Conservation (phyloP, 2,329 filamentous ascomycete species). For the Pseudopyricularia cyperi region DNA sequence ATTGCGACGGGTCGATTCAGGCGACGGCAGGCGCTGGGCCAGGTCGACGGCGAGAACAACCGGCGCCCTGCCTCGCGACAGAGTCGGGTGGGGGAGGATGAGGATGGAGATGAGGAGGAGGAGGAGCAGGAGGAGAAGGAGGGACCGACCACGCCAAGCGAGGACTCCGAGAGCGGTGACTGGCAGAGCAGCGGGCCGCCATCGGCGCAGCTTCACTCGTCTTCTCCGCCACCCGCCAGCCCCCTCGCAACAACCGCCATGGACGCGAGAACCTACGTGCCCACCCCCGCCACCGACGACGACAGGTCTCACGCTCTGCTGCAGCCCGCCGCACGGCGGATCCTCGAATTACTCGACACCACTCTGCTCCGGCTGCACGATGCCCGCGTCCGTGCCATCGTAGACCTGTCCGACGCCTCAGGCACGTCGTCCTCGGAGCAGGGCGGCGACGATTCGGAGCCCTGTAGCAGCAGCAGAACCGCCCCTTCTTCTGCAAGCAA, state of each 20-base stretch:
- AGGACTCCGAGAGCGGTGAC: slow-evolving; percentile 7
- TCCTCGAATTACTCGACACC: slow-evolving; percentile 55
- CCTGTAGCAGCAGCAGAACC: background rate
- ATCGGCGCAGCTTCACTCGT: background rate
- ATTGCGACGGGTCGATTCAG: slow-evolving; percentile 53
- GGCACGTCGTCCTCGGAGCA: slow-evolving; percentile 16
- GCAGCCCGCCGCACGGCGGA: slow-evolving; percentile 54
- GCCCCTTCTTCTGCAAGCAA: background rate
- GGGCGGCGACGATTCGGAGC: background rate
- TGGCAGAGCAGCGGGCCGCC: background rate
- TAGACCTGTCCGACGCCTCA: slow-evolving; percentile 11
- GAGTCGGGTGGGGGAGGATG: background rate
- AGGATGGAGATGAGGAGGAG: background rate
- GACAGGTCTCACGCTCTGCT: slow-evolving; percentile 51
- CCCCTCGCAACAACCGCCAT: background rate
- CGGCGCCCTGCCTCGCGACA: background rate
- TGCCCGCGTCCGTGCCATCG: slow-evolving; percentile 39
- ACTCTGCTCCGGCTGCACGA: slow-evolving; percentile 61
- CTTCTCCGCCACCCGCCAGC: background rate
- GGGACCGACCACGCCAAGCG: background rate
- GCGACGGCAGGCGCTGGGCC: slow-evolving; percentile 1
- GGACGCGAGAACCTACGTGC: slow-evolving; percentile 19
- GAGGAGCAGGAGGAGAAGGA: slow-evolving; percentile 2
- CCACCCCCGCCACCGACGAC: slow-evolving; percentile 57
- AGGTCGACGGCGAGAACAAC: slow-evolving; percentile 7